Base-by-base conservation (phyloP, 257 asterid species). In the Solanum dulcamara region DNA sequence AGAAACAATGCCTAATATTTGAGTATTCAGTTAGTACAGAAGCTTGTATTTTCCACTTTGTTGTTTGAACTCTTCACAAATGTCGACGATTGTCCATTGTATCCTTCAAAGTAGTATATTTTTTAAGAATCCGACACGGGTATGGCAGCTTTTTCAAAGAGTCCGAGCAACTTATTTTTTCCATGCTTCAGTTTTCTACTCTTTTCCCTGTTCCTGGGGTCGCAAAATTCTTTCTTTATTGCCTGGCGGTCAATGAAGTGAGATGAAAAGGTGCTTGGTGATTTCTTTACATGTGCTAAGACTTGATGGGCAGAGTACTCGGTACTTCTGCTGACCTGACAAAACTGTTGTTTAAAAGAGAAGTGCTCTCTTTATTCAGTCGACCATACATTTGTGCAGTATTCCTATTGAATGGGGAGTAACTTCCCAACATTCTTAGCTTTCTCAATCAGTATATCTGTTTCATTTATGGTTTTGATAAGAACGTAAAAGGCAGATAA, bases 1-100 rank as follows among this genome's bases (percentile, higher is more conserved):
- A 91, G 95, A 66, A 37, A 24, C 85, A 84, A 53, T 22, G 4
- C 40, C 83, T 86, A 84, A n/a, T 28, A 24, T 84, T 84, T 2
- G 57, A 77, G 62, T 72, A 13, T 20, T 84, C 60, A 48, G 44
- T 81, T 48, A 30, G 22, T 15, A 50, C 28, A 10, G 60, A 84
- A 24, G 30, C 80, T 35, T 64, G 50, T 42, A 50, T 66, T 32
- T 30, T 20, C 70, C 51, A 51, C 22, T 50, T 15, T 50, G 57
- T 48, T 48, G 55, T 50, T 50, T 1, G 5, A 0, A 15, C 57
- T 5, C 20, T 15, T 50, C 3, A 15, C 15, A 50, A 50, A 50
- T 50, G 57, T 50, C 46, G 9, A 40, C 3, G 2, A 40, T 50
- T 50, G 57, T 50, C 22, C 8, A 15, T 50, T 50, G n/a, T 2